Evolutionary conservation across 768 basidiomycete genomes (phyloP), one percentile per base, ranked within the genome.

Genomic region (Macrolepiota albuminosa): DNA sequence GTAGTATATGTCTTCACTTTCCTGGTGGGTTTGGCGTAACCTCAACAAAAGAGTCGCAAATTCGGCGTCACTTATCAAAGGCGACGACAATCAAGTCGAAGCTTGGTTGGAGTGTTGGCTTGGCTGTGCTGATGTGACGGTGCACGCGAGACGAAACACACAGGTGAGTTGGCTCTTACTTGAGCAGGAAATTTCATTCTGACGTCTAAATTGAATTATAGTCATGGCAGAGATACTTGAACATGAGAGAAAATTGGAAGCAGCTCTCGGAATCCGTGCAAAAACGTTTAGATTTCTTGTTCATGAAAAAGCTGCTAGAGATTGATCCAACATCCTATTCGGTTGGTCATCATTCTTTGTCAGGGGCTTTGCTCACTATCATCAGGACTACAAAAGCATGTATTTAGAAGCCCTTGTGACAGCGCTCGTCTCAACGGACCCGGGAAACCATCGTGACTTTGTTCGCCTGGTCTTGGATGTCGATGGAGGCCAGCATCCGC

Each of bases 61-160:
- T 29, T 68, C 68, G 21, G 63, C 67, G 34, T 47, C 66, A 18
- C 61, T 58, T 16, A 63, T 56, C 24, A 64, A 69, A 52, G 40
- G 40, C n/a, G 58, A 63, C 57, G 52, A 50, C 62, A 9, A 61
- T 61, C 33, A 79, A 81, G 78, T 84, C 31, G 83, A 84, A 64
- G 67, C 71, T 31, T 83, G 90, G 77, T 77, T 91, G 36, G 81
- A 84, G 57, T 87, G 86, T 64, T 94, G 91, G 89, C 76, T 89
- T 7, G 83, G 85, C 5, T 91, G 87, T 64, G 84, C 83, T 1
- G 78, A 78, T 57, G 78, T 92, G 18, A 66, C 86, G 16, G 80
- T 88, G 6, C 80, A 67, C 26, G 64, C 62, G 34, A 62, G 58
- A 16, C 14, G 14, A 37, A 60, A 39, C 14, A 63, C 53, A 36